Evolutionary conservation across 495 filamentous ascomycete species (phyloP), one percentile per base, ranked within the genome.

Genomic region (Penicillium roqueforti): DNA sequence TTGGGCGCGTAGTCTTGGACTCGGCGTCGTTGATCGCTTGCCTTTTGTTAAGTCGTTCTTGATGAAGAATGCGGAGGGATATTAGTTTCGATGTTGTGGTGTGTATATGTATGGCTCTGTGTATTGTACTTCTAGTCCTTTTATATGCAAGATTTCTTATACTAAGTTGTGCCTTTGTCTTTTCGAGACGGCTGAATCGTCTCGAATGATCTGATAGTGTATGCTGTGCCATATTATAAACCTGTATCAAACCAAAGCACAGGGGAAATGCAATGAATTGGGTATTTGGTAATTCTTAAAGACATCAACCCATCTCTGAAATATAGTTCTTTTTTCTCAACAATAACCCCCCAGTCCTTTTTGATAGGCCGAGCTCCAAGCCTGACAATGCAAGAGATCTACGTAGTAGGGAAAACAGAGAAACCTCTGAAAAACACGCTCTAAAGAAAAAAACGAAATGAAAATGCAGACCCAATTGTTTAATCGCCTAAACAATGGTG

Each of bases 61-160:
- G 50, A 97, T 97, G 93, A 80, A 80, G 62, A 85, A 87, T 68
- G 93, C 92, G n/a, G 85, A 91, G 49, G 90, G 89, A 1, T 64
- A 64, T 42, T 66, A 58, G 20, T 20, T 6, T 14, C 54, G 16
- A 20, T 20, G 14, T 19, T 62, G 28, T 39, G 34, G 19, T 40
- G 22, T 42, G 53, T 55, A 52, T 55, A 29, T 43, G 25, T 55
- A 34, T 41, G 19, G 11, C 11, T 41, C 29, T 62, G 22, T 43
- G 10, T 52, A 58, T 55, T 58, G 56, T 60, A 61, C 48, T 56
- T 57, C 28, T 62, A 53, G 45, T 60, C 41, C 49, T 47, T 10
- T 44, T 46, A 29, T 50, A 43, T 34, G 43, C 42, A 36, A 52
- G 50, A 39, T 28, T 47, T 36, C 47, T 14, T 16, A 14, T 13